Percentiles rank a stretch among this genome's conserved stretches.
phyloP scores from a whole-genome alignment of 257 asterid species.

The Cinchona pubescens region DNA sequence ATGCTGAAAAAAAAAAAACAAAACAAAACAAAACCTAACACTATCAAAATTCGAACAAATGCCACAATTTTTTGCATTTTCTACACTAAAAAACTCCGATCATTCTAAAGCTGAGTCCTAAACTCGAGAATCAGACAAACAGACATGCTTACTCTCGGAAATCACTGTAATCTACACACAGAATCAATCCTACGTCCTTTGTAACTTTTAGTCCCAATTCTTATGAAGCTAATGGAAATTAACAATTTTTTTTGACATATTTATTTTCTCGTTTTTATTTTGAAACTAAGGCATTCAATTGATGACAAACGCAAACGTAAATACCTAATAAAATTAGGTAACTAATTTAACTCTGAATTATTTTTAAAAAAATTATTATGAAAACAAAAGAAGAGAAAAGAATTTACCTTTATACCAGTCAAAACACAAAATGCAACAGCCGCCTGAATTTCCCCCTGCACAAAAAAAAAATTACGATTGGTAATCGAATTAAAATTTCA shows the following conservation, averaged over 20 bases:
- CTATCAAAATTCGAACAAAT: not conserved
- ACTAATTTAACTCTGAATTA: too few relatives aligned
- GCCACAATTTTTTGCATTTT: not conserved
- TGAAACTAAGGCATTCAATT: not conserved
- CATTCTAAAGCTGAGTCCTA: not conserved
- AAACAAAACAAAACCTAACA: too few relatives aligned
- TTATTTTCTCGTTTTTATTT: too few relatives aligned
- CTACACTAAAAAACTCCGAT: not conserved
- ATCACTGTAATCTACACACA: not conserved
- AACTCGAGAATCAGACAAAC: too few relatives aligned
- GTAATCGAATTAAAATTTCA: not conserved
- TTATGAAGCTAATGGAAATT: not conserved
- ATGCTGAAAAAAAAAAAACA: not conserved
- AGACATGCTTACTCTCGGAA: not conserved
- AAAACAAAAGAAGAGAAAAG: not conserved
- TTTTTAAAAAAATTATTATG: too few relatives aligned
- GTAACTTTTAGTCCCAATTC: not conserved
- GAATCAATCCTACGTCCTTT: not conserved
- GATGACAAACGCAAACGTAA: not conserved
- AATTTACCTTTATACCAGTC: slow-evolving; percentile 60
- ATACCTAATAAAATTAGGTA: not conserved
- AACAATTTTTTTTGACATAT: not conserved
- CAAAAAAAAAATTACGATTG: not conserved
- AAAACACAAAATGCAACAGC: slow-evolving; percentile 58
- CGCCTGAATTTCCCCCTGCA: slow-evolving; percentile 79